phyloP scores from a whole-genome alignment of 202 grass and related monocot genomes.

The Eragrostis tef region DNA sequence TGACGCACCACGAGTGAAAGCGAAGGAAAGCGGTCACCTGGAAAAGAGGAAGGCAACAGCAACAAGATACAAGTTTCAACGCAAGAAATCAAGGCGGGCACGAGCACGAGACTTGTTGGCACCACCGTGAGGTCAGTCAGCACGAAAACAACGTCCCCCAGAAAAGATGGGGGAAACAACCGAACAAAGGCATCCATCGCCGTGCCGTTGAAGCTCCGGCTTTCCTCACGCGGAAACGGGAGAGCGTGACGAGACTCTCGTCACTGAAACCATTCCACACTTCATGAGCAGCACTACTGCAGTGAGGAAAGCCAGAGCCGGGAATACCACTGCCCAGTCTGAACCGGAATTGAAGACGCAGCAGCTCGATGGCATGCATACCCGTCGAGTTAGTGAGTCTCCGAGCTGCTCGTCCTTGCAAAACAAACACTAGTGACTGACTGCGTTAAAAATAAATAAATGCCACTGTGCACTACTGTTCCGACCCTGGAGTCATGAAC shows the following conservation, averaged over 20 bases:
- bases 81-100: background rate
- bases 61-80: background rate
- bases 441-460: too few relatives aligned
- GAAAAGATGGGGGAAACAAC: background rate
- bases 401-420: background rate
- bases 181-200: background rate
- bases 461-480: too few relatives aligned
- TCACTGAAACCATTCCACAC: background rate
- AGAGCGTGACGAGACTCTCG: background rate
- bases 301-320: too few relatives aligned
- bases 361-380: background rate
- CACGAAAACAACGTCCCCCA: background rate
- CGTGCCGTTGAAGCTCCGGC: slow-evolving; percentile 13
- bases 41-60: background rate
- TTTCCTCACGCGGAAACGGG: background rate
- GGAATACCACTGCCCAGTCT: background rate
- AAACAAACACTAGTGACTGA: background rate
- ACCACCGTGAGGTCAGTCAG: background rate
- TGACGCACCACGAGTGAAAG: background rate
- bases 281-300: background rate
- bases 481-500: background rate
- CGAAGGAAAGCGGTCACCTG: background rate
- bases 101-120: background rate
- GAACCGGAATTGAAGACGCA: background rate
- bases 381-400: background rate